Percentiles rank a stretch among this genome's conserved stretches.
Evolutionary conservation across 2,329 filamentous ascomycete species (phyloP).

Genomic region (Hypoxylon sp.): DNA sequence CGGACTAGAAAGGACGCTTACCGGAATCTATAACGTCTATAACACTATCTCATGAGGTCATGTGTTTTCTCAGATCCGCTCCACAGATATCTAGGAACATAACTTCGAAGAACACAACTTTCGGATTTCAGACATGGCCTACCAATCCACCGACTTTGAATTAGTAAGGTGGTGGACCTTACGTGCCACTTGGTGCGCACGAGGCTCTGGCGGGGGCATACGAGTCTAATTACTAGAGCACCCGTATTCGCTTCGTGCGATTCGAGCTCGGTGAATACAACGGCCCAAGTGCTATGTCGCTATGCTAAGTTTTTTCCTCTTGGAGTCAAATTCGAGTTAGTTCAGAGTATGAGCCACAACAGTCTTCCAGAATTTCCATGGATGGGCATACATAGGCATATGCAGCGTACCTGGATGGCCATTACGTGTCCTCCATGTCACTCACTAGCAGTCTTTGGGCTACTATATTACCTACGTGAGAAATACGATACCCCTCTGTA

Average conservation of each 20-base stretch:
- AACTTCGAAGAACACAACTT: constrained; percentile 17
- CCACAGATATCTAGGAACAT: constrained; percentile 35
- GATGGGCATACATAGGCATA: background rate
- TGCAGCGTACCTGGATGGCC: background rate
- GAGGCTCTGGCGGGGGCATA: background rate
- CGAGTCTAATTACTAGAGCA: background rate
- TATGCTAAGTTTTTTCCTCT: background rate
- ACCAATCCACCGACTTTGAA: background rate
- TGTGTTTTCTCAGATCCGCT: constrained; percentile 1
- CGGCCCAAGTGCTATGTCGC: background rate
- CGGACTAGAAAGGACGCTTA: background rate
- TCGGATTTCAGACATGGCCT: constrained; percentile 1
- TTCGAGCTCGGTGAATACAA: background rate
- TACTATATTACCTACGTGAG: background rate
- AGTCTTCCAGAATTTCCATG: background rate
- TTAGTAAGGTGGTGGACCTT: background rate
- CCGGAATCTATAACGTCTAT: background rate
- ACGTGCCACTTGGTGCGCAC: constrained; percentile 3
- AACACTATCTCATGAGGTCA: background rate
- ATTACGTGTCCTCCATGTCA: background rate
- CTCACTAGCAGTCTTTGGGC: background rate
- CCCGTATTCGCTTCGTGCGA: constrained; percentile 17
- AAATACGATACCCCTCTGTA: background rate
- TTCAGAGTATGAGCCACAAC: background rate
- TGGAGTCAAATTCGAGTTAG: background rate